phyloP scores from a whole-genome alignment of 1,139 yeast species.

The Sugiyamaella grinbergsii region DNA sequence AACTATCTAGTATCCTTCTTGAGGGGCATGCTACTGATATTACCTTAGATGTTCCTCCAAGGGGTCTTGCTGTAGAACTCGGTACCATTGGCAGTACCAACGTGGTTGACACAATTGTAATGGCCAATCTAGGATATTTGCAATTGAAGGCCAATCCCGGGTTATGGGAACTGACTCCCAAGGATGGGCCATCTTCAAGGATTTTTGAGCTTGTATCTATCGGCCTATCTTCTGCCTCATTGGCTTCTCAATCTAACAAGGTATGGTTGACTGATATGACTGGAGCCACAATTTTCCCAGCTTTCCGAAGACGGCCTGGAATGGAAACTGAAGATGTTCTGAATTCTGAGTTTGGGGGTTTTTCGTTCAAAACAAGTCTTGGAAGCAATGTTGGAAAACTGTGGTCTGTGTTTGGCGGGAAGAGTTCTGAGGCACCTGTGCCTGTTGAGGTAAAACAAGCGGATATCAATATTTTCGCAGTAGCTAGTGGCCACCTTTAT shows the following conservation, averaged over 20 bases:
- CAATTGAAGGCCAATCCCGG: slow-evolving; percentile 77
- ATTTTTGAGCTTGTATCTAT: slow-evolving; percentile 47
- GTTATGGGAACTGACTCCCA: slow-evolving; percentile 54
- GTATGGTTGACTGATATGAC: slow-evolving; percentile 42
- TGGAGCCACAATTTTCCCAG: slow-evolving; percentile 54
- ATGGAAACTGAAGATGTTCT: slow-evolving; percentile 46
- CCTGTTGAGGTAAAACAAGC: slow-evolving; percentile 41
- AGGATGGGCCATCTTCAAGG: slow-evolving; percentile 47
- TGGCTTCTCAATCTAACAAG: slow-evolving; percentile 20
- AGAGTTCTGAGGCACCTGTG: neutral
- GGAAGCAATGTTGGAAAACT: neutral
- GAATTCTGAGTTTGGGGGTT: too few species aligned
- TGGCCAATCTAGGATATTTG: slow-evolving; percentile 75
- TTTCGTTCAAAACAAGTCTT: too few species aligned
- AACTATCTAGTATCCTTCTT: slow-evolving; percentile 55
- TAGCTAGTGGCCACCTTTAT: slow-evolving; percentile 77
- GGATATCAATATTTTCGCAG: slow-evolving; percentile 77
- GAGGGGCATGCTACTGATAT: slow-evolving; percentile 71
- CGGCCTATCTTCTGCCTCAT: slow-evolving; percentile 36
- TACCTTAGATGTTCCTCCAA: slow-evolving; percentile 46
- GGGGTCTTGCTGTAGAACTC: slow-evolving; percentile 55
- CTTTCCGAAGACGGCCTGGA: slow-evolving; percentile 49
- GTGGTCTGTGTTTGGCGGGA: slow-evolving; percentile 1
- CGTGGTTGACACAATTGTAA: slow-evolving; percentile 60
- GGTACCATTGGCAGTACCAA: slow-evolving; percentile 31